phyloP scores from a whole-genome alignment of 306 rosid genomes.

The peach (Prunus persica) region Prunus_persica_NCBIv2 NC_034014.1:8409001-8409500 shows the following conservation, averaged over 20 bases:
- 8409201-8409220: slow-evolving; percentile 16
- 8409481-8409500: slow-evolving; percentile 70
- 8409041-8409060: no score
- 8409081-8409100: no score
- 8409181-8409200: no score
- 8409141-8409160: background rate
- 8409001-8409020: background rate
- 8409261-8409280: slow-evolving; percentile 28
- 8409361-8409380: slow-evolving; percentile 26
- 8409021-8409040: no score
- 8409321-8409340: slow-evolving; percentile 64
- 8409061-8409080: no score
- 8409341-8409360: slow-evolving; percentile 27
- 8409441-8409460: slow-evolving; percentile 64
- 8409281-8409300: no score
- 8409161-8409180: no score
- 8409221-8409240: slow-evolving; percentile 12
- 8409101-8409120: background rate
- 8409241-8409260: slow-evolving; percentile 27
- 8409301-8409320: no score
- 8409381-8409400: slow-evolving; percentile 44
- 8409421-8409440: slow-evolving; percentile 41
- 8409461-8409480: slow-evolving; percentile 71
- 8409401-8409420: slow-evolving; percentile 71
- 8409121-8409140: background rate